Conservation (phyloP, 192 early-diverging fungal species). For the Linderina pennispora region DNA sequence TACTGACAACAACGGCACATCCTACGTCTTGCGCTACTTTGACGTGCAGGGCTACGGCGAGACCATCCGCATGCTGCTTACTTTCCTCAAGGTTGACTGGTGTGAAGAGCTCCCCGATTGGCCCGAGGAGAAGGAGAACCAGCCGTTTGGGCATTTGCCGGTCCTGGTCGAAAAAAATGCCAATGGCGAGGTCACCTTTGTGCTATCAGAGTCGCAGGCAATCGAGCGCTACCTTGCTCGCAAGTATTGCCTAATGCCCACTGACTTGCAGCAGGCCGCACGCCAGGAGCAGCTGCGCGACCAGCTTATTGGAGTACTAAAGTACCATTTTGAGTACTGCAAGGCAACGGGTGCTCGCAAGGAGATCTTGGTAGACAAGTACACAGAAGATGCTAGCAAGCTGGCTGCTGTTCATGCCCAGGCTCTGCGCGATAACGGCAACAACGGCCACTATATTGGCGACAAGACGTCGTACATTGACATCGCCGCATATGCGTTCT, state of each 20-base stretch:
- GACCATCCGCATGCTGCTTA: constrained; percentile 26
- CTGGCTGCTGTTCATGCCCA: constrained; percentile 27
- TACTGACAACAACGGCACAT: background rate
- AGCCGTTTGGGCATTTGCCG: constrained; percentile 33
- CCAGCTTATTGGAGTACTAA: constrained; percentile 4
- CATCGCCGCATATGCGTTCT: constrained; percentile 11
- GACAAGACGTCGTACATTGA: constrained; percentile 40
- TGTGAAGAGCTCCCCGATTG: constrained; percentile 18
- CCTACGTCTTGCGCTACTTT: constrained; percentile 33
- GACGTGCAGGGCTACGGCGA: constrained; percentile 14
- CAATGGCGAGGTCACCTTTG: constrained; percentile 15
- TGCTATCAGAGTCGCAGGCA: constrained; percentile 36
- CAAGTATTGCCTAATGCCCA: constrained; percentile 45
- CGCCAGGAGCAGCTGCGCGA: constrained; percentile 16
- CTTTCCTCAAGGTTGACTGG: constrained; percentile 37
- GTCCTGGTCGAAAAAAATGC: constrained; percentile 19
- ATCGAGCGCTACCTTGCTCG: constrained; percentile 51
- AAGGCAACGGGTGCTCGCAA: background rate
- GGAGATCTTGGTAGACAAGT: background rate
- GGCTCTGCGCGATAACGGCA: constrained; percentile 45
- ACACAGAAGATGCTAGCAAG: constrained; percentile 1
- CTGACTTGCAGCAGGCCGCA: constrained; percentile 22
- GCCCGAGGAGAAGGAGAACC: constrained; percentile 21
- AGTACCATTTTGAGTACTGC: background rate
- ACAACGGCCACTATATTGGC: constrained; percentile 48